Evolutionary conservation across 495 filamentous ascomycete genomes (phyloP), one percentile per base, ranked within the genome.

Genomic region (Penicillium roqueforti): DNA sequence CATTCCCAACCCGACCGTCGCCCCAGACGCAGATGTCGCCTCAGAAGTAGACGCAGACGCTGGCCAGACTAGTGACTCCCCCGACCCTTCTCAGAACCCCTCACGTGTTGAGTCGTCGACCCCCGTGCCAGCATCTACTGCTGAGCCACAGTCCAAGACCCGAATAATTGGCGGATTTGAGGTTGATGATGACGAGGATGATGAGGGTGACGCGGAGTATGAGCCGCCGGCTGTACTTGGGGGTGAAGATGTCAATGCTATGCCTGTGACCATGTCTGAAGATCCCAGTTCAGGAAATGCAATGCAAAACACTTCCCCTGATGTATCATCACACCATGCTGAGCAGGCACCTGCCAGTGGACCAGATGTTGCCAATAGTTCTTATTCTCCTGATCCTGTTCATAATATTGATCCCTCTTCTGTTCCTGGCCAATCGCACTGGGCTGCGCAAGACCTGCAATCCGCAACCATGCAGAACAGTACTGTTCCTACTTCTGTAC

Each of bases 91-190:
- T 48, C 66, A 73, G 48, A 54, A 66, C 60, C 60, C 69, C 54
- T 67, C 72, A 44, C 65, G 54, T 56, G 60, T 63, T 59, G 69
- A 71, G 55, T 71, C 75, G 45, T 71, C 76, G 29, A 68, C 65
- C 26, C 66, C 76, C 29, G 59, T 58, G 49, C 69, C 71, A 55
- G 60, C 66, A 47, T 54, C 72, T 29, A 61, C 62, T 57, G 61
- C 62, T 43, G 60, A 66, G 54, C 60, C 56, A 48, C 71, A 70
- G 66, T 70, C 61, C 62, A 86, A 85, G 73, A 79, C 85, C 51
- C 84, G 83, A 68, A 89, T 82, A 36, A 84, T 84, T 57, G 88
- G 86, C 60, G 89, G 89, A 56, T 92, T 92, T 78, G 77, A 90
- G 66, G 83, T 86, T 59, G 87, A 84, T 62, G 66, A 76, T 60